Percentiles rank a stretch among this genome's conserved stretches.
phyloP scores from a whole-genome alignment of 2,329 filamentous ascomycete genomes.

The Parafenestella ontariensis region DNA sequence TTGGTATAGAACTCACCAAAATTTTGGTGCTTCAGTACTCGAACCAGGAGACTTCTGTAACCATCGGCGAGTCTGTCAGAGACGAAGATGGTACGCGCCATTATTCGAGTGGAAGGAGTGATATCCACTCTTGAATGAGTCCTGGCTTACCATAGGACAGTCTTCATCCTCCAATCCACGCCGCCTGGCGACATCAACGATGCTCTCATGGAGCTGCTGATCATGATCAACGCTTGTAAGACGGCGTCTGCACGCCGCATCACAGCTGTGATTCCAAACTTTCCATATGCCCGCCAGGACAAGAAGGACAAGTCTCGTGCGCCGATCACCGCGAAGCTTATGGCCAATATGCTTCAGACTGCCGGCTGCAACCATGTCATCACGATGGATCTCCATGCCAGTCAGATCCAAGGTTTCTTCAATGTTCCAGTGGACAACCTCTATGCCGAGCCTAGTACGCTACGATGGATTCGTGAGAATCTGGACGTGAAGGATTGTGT shows the following conservation, averaged over 20 bases:
- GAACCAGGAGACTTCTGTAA: conserved; percentile 87
- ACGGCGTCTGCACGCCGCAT: conserved; percentile 86
- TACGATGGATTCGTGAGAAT: conserved; percentile 91
- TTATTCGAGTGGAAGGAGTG: conserved; percentile 1
- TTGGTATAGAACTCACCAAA: conserved; percentile 79
- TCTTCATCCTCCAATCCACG: conserved; percentile 96
- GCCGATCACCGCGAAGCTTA: conserved; percentile 94
- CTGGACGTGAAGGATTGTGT: conserved; percentile 82
- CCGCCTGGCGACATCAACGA: conserved; percentile 97
- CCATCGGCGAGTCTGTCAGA: conserved; percentile 92
- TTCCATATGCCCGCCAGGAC: conserved; percentile 94
- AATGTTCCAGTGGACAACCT: conserved; percentile 82
- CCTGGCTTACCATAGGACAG: conserved; percentile 53
- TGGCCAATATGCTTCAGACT: conserved; percentile 97
- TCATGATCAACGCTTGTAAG: conserved; percentile 97
- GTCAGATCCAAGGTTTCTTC: conserved; percentile 96
- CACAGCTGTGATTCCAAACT: conserved; percentile 94
- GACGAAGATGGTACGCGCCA: conserved; percentile 81
- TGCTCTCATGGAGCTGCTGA: conserved; percentile 95
- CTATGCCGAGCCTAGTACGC: conserved; percentile 90
- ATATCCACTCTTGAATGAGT: background rate
- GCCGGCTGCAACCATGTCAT: conserved; percentile 93
- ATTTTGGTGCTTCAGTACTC: conserved; percentile 84
- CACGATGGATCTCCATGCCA: conserved; percentile 94
- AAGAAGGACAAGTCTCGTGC: conserved; percentile 97